phyloP scores from a whole-genome alignment of 495 filamentous ascomycete genomes.

The Neurospora pannonica region DNA sequence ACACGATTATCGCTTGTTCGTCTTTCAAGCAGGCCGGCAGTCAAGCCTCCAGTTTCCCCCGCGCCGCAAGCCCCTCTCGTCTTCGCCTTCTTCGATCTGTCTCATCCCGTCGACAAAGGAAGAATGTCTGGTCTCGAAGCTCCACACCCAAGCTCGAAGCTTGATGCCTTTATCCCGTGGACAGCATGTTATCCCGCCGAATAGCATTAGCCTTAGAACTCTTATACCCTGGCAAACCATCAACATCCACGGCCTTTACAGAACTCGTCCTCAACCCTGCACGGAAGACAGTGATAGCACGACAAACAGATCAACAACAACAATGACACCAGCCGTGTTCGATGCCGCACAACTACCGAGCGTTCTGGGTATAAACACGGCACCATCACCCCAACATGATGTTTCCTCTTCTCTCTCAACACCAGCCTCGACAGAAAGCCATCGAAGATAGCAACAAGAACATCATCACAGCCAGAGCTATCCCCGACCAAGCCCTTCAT shows the following conservation, averaged over 20 bases:
- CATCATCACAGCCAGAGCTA: neutral
- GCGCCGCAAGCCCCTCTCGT: neutral
- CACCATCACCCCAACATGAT: neutral
- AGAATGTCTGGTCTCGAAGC: neutral
- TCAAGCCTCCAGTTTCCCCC: neutral
- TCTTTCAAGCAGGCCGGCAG: neutral
- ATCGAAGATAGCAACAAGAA: neutral
- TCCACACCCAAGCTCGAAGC: neutral
- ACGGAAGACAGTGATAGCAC: neutral
- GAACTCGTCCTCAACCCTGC: neutral
- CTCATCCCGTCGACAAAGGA: neutral
- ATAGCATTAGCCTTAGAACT: neutral
- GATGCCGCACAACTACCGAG: neutral
- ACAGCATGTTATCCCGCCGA: neutral
- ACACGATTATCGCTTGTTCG: neutral
- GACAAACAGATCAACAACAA: neutral
- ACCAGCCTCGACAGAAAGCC: neutral
- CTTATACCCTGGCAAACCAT: neutral
- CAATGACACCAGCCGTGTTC: neutral
- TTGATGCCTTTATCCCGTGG: neutral
- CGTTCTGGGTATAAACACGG: neutral
- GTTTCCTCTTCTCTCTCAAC: neutral
- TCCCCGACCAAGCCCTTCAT: neutral
- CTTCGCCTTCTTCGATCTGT: neutral
- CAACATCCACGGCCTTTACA: neutral